A percentile compares a stretch with the other conserved stretches of the same genome.
Conservation (phyloP, 2,329 filamentous ascomycete genomes). For the Phoma herbarum region DNA sequence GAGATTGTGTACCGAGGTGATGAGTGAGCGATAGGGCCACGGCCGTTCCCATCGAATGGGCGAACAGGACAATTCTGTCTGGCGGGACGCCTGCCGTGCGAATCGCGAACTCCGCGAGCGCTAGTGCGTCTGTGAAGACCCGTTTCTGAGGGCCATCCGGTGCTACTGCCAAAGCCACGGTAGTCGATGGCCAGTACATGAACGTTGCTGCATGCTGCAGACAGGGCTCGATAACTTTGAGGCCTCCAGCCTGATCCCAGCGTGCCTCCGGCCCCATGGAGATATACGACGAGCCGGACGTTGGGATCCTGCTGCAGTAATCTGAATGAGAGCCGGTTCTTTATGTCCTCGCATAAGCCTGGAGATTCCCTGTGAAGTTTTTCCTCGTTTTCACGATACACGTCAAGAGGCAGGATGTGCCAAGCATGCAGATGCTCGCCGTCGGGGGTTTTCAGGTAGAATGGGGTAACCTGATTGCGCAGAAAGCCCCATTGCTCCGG, state of each 20-base stretch:
- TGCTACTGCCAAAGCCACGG: conserved; percentile 66
- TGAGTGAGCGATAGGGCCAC: conserved; percentile 56
- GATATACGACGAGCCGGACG: conserved; percentile 69
- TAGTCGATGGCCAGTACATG: conserved; percentile 70
- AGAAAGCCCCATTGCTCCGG: conserved; percentile 61
- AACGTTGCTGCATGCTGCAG: conserved; percentile 60
- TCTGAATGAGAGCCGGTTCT: conserved; percentile 65
- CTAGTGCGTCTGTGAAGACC: conserved; percentile 65
- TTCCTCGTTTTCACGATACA: conserved; percentile 56
- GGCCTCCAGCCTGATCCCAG: conserved; percentile 65
- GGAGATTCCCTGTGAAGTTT: conserved; percentile 53
- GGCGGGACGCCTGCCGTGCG: conserved; percentile 62
- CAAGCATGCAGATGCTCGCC: conserved; percentile 58
- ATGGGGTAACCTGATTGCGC: conserved; percentile 60
- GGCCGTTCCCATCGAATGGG: conserved; percentile 67
- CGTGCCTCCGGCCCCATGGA: conserved; percentile 67
- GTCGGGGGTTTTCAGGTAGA: conserved; percentile 55
- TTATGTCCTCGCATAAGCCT: conserved; percentile 64
- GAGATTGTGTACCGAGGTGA: too few relatives aligned
- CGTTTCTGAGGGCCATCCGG: conserved; percentile 63
- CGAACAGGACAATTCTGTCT: conserved; percentile 66
- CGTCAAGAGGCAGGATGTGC: conserved; percentile 60
- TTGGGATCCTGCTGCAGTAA: conserved; percentile 70
- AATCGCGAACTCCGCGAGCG: conserved; percentile 64
- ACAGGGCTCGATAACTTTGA: conserved; percentile 65